Conservation (phyloP, 352 stramenopile genomes). For the Globisporangium megalacanthum region DNA sequence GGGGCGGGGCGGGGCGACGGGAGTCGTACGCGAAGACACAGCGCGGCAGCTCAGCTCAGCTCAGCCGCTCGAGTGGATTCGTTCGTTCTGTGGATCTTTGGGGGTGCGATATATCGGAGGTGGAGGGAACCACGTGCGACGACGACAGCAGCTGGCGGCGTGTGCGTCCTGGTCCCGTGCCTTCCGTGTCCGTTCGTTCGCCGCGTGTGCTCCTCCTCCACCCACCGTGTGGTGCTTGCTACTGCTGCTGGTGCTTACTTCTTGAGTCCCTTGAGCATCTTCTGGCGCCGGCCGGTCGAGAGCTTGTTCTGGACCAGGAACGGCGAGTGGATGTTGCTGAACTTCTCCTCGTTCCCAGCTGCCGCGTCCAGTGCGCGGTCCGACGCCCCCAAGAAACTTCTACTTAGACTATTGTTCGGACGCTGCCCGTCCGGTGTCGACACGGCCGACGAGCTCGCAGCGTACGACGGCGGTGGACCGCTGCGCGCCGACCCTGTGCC, state of each 20-base stretch:
- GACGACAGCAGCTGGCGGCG: background rate
- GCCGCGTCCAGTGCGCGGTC: slow-evolving; percentile 28
- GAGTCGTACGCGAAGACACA: slow-evolving; percentile 2
- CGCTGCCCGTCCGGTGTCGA: slow-evolving; percentile 14
- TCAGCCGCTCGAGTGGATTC: background rate
- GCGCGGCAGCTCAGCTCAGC: background rate
- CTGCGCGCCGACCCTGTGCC: slow-evolving; percentile 4
- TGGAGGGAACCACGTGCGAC: background rate
- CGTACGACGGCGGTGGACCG: background rate
- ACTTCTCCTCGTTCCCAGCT: slow-evolving; percentile 73
- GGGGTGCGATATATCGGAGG: background rate
- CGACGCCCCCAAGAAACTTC: slow-evolving; percentile 30
- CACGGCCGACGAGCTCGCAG: slow-evolving; percentile 17
- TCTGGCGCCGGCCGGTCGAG: slow-evolving; percentile 76
- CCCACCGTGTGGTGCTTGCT: background rate
- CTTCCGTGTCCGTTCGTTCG: background rate
- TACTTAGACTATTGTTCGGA: slow-evolving; percentile 58
- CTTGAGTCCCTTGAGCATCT: slow-evolving; percentile 87
- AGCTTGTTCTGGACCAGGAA: slow-evolving; percentile 86
- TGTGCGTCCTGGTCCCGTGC: background rate
- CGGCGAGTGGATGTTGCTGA: slow-evolving; percentile 81
- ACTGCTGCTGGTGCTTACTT: slow-evolving; percentile 39
- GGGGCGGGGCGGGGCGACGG: background rate
- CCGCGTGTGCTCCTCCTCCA: slow-evolving; percentile 2
- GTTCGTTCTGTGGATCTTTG: slow-evolving; percentile 16